These are phyloP conservation scores for Closterium sp. DNA, from an alignment of 139 green algal species.

Conservation along the genomic window DNA sequence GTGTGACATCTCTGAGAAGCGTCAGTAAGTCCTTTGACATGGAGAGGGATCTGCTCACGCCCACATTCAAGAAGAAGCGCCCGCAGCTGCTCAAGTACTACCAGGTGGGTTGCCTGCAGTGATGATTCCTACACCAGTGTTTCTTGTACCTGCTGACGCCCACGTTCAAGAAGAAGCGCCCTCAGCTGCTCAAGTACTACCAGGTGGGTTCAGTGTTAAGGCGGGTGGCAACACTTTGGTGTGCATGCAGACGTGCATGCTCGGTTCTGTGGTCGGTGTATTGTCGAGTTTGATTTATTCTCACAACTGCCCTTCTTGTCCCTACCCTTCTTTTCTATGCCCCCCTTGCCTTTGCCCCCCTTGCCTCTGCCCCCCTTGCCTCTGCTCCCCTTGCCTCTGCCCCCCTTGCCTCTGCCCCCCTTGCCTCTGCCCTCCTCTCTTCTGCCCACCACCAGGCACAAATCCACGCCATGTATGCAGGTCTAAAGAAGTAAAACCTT, in stretches of 20 bases:
- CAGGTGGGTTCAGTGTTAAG: constrained; percentile 17
- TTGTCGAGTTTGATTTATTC: no score
- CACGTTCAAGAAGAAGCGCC: constrained; percentile 88
- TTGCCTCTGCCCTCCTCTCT: constrained; percentile 47
- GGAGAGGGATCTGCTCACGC: constrained; percentile 31
- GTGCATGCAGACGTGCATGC: no score
- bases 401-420: no score
- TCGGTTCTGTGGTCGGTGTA: neutral
- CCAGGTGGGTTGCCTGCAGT: constrained; percentile 21
- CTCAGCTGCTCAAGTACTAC: constrained; percentile 58
- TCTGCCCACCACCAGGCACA: constrained; percentile 4
- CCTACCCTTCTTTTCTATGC: neutral
- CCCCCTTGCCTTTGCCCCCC: neutral
- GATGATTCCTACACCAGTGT: no score
- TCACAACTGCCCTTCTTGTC: no score
- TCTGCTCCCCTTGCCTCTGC: neutral
- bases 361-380: neutral
- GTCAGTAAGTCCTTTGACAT: neutral
- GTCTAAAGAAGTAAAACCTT: constrained; percentile 4
- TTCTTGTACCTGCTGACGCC: constrained; percentile 38
- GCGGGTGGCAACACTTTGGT: no score
- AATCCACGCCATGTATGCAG: constrained; percentile 43
- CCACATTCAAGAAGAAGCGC: constrained; percentile 89
- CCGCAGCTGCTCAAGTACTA: constrained; percentile 57
- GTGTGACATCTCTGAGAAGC: neutral